These are phyloP conservation scores for Penicillium pulvis DNA, from an alignment of 495 filamentous ascomycete genomes.

Conservation along the genomic window DNA sequence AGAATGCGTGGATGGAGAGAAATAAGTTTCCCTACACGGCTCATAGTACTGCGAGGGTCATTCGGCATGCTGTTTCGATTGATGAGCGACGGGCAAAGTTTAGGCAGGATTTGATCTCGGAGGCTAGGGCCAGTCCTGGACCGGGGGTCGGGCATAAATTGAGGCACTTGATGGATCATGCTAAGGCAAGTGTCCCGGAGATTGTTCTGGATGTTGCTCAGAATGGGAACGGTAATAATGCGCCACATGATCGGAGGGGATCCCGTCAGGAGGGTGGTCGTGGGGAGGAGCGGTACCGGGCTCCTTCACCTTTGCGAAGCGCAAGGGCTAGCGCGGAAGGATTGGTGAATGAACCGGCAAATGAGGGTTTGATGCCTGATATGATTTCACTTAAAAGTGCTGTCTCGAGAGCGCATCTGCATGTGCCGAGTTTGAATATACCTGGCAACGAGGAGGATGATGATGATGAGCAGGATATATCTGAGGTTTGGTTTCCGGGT, in stretches of 20 bases:
- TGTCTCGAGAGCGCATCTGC: constrained; percentile 14
- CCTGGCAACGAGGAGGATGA: constrained; percentile 51
- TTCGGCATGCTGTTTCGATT: constrained; percentile 73
- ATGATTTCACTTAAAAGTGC: constrained; percentile 15
- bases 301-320: constrained; percentile 10
- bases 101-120: constrained; percentile 67
- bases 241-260: not conserved
- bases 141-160: constrained; percentile 10
- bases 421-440: constrained; percentile 8
- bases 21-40: constrained; percentile 80
- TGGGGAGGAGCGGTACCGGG: constrained; percentile 19
- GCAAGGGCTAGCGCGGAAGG: constrained; percentile 12
- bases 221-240: not conserved
- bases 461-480: constrained; percentile 66
- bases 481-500: constrained; percentile 82
- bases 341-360: not conserved
- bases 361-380: constrained; percentile 11
- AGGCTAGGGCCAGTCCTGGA: constrained; percentile 28
- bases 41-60: constrained; percentile 66
- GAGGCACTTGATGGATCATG: constrained; percentile 10
- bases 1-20: constrained; percentile 82
- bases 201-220: constrained; percentile 9
- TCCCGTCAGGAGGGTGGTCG: not conserved
- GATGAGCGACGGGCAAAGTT: constrained; percentile 75
- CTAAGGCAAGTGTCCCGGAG: constrained; percentile 17